A percentile compares a stretch with the other conserved stretches of the same genome.
Evolutionary conservation across 257 asterid species (phyloP).

Genomic region (Knoxia roxburghii): DNA sequence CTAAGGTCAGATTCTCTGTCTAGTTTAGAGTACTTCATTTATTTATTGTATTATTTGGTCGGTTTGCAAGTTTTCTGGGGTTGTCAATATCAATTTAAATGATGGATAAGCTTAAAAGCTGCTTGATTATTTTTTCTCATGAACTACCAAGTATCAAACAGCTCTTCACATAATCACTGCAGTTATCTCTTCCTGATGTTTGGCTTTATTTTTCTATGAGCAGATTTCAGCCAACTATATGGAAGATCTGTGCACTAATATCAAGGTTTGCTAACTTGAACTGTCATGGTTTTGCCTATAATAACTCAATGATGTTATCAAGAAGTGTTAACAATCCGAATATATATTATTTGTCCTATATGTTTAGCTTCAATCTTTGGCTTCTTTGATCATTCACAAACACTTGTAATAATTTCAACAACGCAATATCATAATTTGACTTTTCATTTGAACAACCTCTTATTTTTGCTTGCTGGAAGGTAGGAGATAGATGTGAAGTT

Average conservation of each 20-base stretch:
- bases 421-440: neutral
- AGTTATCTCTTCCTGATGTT: neutral
- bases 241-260: slow-evolving; percentile 69
- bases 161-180: neutral
- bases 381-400: neutral
- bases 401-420: neutral
- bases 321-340: neutral
- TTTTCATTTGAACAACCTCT: neutral
- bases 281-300: slow-evolving; percentile 2
- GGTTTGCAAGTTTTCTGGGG: neutral
- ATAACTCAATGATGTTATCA: neutral
- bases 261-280: slow-evolving; percentile 48
- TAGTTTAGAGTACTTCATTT: slow-evolving; percentile 7
- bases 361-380: too few species aligned
- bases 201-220: slow-evolving; percentile 12
- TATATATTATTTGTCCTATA: neutral
- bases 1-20: slow-evolving; percentile 42
- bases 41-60: neutral
- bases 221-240: slow-evolving; percentile 67
- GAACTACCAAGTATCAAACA: neutral
- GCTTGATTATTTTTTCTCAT: neutral
- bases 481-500: slow-evolving; percentile 90
- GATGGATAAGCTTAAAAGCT: neutral
- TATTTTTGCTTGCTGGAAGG: slow-evolving; percentile 31
- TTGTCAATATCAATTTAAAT: neutral